Evolutionary conservation across 441 rosid species (phyloP), one percentile per base, ranked within the genome.

Genomic region (Rhodomyrtus psidioides): DNA sequence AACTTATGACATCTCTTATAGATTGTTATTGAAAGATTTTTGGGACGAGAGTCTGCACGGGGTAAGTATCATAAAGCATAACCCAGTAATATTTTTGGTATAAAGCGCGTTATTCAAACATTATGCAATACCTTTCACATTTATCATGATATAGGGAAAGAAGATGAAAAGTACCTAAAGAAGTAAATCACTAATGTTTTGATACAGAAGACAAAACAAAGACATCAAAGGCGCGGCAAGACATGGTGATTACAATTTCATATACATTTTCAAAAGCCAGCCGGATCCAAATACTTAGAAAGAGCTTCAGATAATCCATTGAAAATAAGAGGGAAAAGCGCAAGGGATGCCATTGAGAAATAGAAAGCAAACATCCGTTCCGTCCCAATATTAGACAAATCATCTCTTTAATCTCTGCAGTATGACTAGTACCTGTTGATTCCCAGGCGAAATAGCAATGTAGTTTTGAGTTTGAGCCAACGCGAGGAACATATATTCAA

Each of bases 381-480:
- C 24, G 0, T 65, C 46, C 76, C 76, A 65, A 65, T 34, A 65
- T 34, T 26, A 65, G 46, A 65, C 76, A 65, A 62, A 19, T 65
- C 76, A 13, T 34, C 15, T 65, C 76, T 34, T 65, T 34, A 44
- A 19, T 34, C 76, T 65, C 76, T 65, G 76, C 76, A 65, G 76
- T 21, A 65, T 19, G n/a, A 83, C 83, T 57, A 57, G 27, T 84
- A 98, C 99, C 99, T 98, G 99, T 87, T 94, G 94, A 85, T 86
- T 95, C 91, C 99, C 99, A 74, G 99, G 99, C 89, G 99, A 98
- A 89, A 98, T 91, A 88, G 98, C 98, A 88, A 98, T 93, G 92
- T 95, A 98, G 89, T 98, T 98, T 91, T 98, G 98, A 24, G 99
- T 90, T 87, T 95, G 99, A 83, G 99, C 99, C 92, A 98, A 90